Evolutionary conservation across 768 basidiomycete species (phyloP), one percentile per base, ranked within the genome.

Genomic region (Leucosporidium yakuticum): DNA sequence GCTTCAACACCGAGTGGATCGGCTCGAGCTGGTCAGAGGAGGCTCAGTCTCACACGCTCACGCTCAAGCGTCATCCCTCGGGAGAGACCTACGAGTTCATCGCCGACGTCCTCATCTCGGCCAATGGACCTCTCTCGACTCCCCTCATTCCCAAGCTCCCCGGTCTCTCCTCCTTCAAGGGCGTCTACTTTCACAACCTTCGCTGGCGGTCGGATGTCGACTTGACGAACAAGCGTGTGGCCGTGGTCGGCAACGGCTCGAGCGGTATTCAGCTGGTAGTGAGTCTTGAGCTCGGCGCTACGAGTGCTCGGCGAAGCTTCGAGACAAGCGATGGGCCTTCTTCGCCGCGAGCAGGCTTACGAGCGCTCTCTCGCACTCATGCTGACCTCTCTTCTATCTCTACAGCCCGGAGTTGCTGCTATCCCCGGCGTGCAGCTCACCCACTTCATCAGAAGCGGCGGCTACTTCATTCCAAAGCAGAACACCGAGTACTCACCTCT

Each of bases 221-320:
- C 53, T 74, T 87, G 64, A 78, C 78, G 65, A 83, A 82, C 4
- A 85, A 85, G 76, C 78, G 81, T 29, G 81, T 88, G 9, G 85
- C 83, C 2, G 83, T 87, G 20, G 83, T 87, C 73, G 86, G 86
- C 48, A 86, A 86, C 73, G 86, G 85, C 5, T 85, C 83, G 69
- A 85, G 84, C 55, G 85, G 82, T 81, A 84, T 86, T 7, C 86
- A 88, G 75, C 67, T 78, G 56, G 62, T 79, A 0, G 34, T 36
- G 34, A 36, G 34, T 36, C 6, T 6, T 12, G 5, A 36, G 12
- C 12, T 12, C 34, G 34, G 34, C n/a, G n/a, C n/a, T n/a, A n/a
- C n/a, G n/a, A n/a, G n/a, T n/a, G n/a, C n/a, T n/a, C n/a, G n/a
- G n/a, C n/a, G n/a, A n/a, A n/a, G n/a, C n/a, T n/a, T n/a, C n/a